These are phyloP conservation scores for Pyracantha coccinea DNA, from an alignment of 331 rosid genomes.

Conservation along the genomic window DNA sequence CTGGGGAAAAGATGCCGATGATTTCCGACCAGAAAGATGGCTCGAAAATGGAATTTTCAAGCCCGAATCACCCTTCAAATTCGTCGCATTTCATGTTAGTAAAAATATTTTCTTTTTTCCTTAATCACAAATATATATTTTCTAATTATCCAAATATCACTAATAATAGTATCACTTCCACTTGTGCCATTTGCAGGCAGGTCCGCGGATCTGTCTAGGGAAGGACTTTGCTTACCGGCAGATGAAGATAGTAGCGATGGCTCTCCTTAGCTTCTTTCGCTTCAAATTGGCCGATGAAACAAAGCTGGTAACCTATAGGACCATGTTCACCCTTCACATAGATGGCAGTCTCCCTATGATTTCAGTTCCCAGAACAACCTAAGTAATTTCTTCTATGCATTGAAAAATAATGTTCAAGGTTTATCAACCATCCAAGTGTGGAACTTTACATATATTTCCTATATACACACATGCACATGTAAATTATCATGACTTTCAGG, in stretches of 20 bases:
- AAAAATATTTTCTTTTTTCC: neutral
- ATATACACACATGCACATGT: too few species aligned
- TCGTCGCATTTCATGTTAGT: constrained; percentile 61
- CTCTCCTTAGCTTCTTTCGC: constrained; percentile 47
- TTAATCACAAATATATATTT: neutral
- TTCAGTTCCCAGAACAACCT: constrained; percentile 36
- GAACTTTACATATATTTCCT: too few species aligned
- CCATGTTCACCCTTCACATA: constrained; percentile 74
- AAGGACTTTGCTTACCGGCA: constrained; percentile 83
- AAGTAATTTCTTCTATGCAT: neutral
- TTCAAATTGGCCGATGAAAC: constrained; percentile 48
- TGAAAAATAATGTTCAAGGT: too few species aligned
- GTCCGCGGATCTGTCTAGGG: constrained; percentile 71
- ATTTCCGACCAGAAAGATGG: constrained; percentile 70
- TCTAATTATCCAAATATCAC: neutral
- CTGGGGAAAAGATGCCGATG: constrained; percentile 69
- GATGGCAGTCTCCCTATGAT: constrained; percentile 50
- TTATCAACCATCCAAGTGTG: too few species aligned
- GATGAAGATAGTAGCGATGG: constrained; percentile 62
- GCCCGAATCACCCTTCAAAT: constrained; percentile 65
- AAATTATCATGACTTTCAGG: too few species aligned
- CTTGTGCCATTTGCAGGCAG: constrained; percentile 41
- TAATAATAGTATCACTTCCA: neutral
- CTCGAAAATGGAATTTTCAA: constrained; percentile 47
- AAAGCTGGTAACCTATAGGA: constrained; percentile 37